Base-by-base conservation (phyloP, 352 stramenopile species). In the Phytophthora agathidicida region DNA sequence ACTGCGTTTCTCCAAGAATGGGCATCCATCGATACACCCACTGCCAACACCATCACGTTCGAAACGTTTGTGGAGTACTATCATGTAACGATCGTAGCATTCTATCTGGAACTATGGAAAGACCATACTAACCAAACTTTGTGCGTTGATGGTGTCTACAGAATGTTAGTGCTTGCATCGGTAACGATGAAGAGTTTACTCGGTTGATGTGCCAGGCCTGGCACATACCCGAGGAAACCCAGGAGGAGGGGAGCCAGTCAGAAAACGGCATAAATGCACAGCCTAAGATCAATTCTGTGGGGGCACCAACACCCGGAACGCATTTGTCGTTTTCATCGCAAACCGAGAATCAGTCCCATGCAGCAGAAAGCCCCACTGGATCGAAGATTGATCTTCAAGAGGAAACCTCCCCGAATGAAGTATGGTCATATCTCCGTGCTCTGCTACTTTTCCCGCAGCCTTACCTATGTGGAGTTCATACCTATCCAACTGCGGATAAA, bases 41-140 rank as follows among this genome's bases (percentile, higher is more conserved):
- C 69, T 39, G 71, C 72, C 16, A 72, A 65, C 26, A 61, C 33
- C 1, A 82, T 97, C 31, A 76, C 83, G 0, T 58, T 75, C 9
- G 61, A 80, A 3, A 73, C 80, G 16, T 97, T 96, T 23, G 28
- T 75, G 1, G 60, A 81, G 22, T 96, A 97, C 57, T 97, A 97
- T 64, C 71, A 82, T 59, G 80, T 89, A 73, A 35, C 75, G 24
- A 10, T 39, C 17, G 28, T 16, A n/a, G 17, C 14, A 13, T 16
- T 28, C 19, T 50, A 41, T 32, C 20, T 51, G 20, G 35, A 6
- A 52, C 10, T 31, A 14, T 44, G n/a, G 63, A 6, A 54, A 47
- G 19, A 6, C 1, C 49, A 49, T 23, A 23, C 35, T 55, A 33
- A 56, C 19, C n/a, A 42, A 33, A 24, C n/a, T 54, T n/a, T 52